Conservation (phyloP, 2,329 filamentous ascomycete species). For the Grosmannia huntii region DNA sequence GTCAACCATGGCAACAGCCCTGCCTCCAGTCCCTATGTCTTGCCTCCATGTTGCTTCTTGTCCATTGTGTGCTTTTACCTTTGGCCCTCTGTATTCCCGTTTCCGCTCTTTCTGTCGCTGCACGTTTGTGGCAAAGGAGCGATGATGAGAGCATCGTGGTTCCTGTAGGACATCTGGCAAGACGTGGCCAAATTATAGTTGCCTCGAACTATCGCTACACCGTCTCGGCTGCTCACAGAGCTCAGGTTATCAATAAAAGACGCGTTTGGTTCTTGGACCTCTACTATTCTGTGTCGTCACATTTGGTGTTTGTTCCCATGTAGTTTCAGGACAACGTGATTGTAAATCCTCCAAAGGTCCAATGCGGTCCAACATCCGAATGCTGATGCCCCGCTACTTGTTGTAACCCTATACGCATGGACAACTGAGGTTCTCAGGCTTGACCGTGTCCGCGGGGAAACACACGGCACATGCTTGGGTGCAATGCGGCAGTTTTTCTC, state of each 20-base stretch:
- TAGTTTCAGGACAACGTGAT: neutral
- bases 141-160: no score
- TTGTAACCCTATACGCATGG: neutral
- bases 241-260: neutral
- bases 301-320: neutral
- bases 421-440: neutral
- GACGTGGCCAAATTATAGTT: neutral
- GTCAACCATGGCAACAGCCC: neutral
- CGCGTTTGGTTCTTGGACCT: neutral
- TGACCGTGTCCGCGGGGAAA: neutral
- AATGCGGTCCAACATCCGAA: neutral
- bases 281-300: neutral
- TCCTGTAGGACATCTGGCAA: no score
- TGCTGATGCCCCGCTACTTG: neutral
- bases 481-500: no score
- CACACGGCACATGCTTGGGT: neutral
- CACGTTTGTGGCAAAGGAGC: no score
- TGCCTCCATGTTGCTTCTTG: neutral
- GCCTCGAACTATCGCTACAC: neutral
- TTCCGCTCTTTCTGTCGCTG: no score
- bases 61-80: neutral
- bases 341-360: neutral
- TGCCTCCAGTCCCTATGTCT: neutral
- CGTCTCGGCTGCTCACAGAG: neutral
- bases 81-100: no score